phyloP scores from a whole-genome alignment of 345 rosid genomes.

The Salix viminalis region DNA sequence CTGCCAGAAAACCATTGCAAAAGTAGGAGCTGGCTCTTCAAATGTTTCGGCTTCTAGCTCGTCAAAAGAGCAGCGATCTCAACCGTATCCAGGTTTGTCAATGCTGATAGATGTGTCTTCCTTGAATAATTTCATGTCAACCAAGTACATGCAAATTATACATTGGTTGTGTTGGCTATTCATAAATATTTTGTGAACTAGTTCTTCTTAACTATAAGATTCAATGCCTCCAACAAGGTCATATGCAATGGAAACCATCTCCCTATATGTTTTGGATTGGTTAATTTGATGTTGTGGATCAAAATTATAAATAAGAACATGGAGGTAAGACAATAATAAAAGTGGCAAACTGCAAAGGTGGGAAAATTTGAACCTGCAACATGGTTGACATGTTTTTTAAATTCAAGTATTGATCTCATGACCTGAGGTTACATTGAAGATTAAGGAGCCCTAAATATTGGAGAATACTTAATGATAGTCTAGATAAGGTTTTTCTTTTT shows the following conservation, averaged over 20 bases:
- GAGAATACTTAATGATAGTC: not conserved
- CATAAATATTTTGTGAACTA: not conserved
- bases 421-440: no score
- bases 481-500: no score
- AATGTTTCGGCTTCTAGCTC: slow-evolving; percentile 42
- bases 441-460: not conserved
- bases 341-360: not conserved
- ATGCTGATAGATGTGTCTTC: not conserved
- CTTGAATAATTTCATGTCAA: not conserved
- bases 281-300: not conserved
- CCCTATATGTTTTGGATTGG: not conserved
- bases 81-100: slow-evolving; percentile 52
- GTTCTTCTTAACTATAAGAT: not conserved
- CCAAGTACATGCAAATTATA: not conserved
- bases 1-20: slow-evolving; percentile 32
- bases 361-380: not conserved
- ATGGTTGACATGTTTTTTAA: not conserved
- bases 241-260: not conserved
- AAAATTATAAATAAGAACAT: not conserved
- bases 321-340: slow-evolving; percentile 2
- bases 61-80: slow-evolving; percentile 41
- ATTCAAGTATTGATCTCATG: not conserved
- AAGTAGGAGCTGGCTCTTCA: slow-evolving; percentile 34
- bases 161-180: not conserved
- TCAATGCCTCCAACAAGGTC: not conserved